Base-by-base conservation (phyloP, 208 protist genomes). In the Trypanosoma conorhini region DNA sequence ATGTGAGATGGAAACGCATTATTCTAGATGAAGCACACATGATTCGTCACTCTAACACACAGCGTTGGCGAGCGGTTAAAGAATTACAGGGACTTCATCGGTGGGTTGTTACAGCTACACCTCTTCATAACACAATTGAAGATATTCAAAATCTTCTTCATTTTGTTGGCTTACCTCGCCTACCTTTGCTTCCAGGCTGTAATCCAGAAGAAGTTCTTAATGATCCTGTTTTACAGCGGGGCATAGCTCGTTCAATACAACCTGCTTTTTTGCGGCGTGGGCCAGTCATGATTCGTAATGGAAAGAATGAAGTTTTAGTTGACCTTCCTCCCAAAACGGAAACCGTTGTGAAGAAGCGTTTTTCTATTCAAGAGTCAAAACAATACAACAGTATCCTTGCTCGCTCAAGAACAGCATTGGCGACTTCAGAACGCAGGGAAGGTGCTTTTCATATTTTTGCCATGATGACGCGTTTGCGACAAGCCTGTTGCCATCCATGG, bases 21-120 rank as follows among this genome's bases (percentile, higher is more conserved):
- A 95, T 99, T 67, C 74, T 99, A 4, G 97, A 99, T 71, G 97
- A 99, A 67, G 92, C 94, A 5, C 97, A 99, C 64, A 96, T 96
- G 78, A 89, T 97, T 66, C 91, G 95, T 30, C 92, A 98, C 74
- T 56, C 68, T 10, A 77, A 70, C n/a, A 98, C 96, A 60, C 75
- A 93, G 26, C 79, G 90, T 21, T 95, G 92, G 85, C 75, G 87
- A 8, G 94, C 91, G 3, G 72, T 96, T 9, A 83, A 89, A 60
- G 86, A 92, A 59, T 64, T 98, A 4, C 77, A 92, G 44, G 87
- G 90, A 7, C 22, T 95, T 26, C 83, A 95, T 61, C 69, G 89
- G 13, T 98, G 97, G 96, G 95, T 89, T 12, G 83, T 98, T 8
- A 97, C 93, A 0, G 97, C 94, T 33, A 98, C 97, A 38, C 97